These are phyloP conservation scores for Larix sibirica DNA, from an alignment of 83 land plant species.

Conservation along the genomic window DNA sequence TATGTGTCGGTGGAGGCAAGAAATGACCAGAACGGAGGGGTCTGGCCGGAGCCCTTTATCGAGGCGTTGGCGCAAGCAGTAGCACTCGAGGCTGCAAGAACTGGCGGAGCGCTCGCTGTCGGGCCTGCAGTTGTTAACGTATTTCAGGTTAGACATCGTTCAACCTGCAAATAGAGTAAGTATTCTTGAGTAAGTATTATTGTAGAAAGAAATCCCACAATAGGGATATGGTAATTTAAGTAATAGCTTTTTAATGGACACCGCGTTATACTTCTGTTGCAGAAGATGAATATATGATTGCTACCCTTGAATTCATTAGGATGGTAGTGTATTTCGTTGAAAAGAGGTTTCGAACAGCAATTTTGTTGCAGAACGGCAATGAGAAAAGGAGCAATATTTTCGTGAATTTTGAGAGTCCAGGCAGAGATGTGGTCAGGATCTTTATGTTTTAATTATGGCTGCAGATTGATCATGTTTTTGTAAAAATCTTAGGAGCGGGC, in stretches of 20 bases:
- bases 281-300: too few relatives aligned
- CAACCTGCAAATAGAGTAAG: too few relatives aligned
- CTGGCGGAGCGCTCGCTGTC: conserved; percentile 48
- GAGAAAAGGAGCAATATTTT: not conserved
- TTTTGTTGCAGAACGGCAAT: not conserved
- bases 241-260: too few relatives aligned
- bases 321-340: not conserved
- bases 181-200: too few relatives aligned
- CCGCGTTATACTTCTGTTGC: too few relatives aligned
- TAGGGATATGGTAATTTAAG: too few relatives aligned
- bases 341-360: not conserved
- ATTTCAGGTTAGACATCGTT: conserved; percentile 21
- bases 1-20: conserved; percentile 22
- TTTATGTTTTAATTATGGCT: not conserved
- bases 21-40: conserved; percentile 14
- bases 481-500: not conserved
- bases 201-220: too few relatives aligned
- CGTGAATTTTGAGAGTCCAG: not conserved
- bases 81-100: conserved; percentile 38
- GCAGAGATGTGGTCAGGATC: not conserved
- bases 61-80: conserved; percentile 55
- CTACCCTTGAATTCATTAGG: not conserved
- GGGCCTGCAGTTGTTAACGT: conserved; percentile 43
- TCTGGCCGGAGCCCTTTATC: conserved; percentile 68
- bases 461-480: not conserved